phyloP scores from a whole-genome alignment of 441 rosid species.

The Brassica balearica region DNA sequence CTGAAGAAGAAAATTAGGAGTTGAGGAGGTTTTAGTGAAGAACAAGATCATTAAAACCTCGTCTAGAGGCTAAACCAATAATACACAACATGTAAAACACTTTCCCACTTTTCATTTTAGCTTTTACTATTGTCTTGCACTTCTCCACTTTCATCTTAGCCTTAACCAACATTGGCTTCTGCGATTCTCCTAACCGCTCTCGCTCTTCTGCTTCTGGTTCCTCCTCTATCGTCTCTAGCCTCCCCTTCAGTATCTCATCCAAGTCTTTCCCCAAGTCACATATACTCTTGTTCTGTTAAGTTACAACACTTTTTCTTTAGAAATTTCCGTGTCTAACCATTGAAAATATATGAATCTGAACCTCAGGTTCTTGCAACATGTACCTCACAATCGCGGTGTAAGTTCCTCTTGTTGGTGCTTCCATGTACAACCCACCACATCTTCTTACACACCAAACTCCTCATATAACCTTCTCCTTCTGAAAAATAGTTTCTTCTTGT shows the following conservation, averaged over 20 bases:
- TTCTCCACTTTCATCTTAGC: slow-evolving; percentile 44
- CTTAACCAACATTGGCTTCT: slow-evolving; percentile 37
- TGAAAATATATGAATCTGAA: slow-evolving; percentile 9
- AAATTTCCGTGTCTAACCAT: not conserved
- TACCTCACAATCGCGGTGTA: slow-evolving; percentile 41
- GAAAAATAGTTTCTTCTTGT: slow-evolving; percentile 20
- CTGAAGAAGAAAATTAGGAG: slow-evolving; percentile 20
- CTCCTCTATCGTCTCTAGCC: slow-evolving; percentile 47
- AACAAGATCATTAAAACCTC: slow-evolving; percentile 41
- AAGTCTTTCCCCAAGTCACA: slow-evolving; percentile 45
- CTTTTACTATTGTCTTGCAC: slow-evolving; percentile 43
- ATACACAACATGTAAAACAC: slow-evolving; percentile 46
- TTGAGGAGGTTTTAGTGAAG: slow-evolving; percentile 35
- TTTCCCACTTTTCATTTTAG: slow-evolving; percentile 45
- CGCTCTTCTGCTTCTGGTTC: slow-evolving; percentile 48
- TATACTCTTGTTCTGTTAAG: slow-evolving; percentile 36
- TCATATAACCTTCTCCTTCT: slow-evolving; percentile 31
- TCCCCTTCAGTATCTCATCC: slow-evolving; percentile 45
- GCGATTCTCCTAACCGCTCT: slow-evolving; percentile 41
- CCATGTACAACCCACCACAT: slow-evolving; percentile 46
- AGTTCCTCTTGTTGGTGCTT: slow-evolving; percentile 34
- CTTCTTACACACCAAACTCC: slow-evolving; percentile 40
- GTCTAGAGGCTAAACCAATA: slow-evolving; percentile 45
- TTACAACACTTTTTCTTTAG: not conserved
- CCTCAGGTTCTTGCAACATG: not conserved